Evolutionary conservation across 164 flowering plant genomes (phyloP), one percentile per base, ranked within the genome.

Genomic region (Aristolochia contorta): DNA sequence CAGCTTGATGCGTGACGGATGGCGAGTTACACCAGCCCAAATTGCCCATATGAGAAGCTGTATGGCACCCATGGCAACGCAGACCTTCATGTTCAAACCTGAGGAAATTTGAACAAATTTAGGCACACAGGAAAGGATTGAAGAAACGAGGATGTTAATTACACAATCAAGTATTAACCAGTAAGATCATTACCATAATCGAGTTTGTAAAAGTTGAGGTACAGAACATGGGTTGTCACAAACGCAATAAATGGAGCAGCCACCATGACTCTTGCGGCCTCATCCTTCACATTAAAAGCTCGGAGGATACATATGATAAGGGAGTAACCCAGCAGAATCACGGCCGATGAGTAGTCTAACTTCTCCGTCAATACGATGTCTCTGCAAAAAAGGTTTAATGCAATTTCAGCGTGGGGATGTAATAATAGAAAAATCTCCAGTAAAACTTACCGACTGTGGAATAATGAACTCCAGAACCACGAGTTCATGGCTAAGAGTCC

Each of bases 401-500:
- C 22, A 25, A 22, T 19, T 13, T 50, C 54, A 57, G 15, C 2
- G 4, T 30, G 59, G 47, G 20, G 18, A 10, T 12, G 48, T 12
- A 12, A 47, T 12, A 16, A 20, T 47, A 47, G 16, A 21, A 27
- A 60, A 27, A 15, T 30, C 23, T 3, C 16, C 16, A 5, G 13
- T 22, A 57, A 12, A 50, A 54, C 86, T 78, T 71, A 87, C 98
- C 95, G 73, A 68, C 85, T 79, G 74, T 87, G 96, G 67, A 80
- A 89, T 62, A 85, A 83, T 69, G 91, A 80, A 80, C 83, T 89
- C 98, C 98, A 91, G 58, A 92, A 83, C 89, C 92, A 85, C 48
- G 86, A 78, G 63, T 89, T 89, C 96, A 92, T 87, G 19, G 96
- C 67, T 47, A 92, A 62, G 33, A 87, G 67, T 24, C 83, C 98